phyloP scores from a whole-genome alignment of 768 basidiomycete genomes.

The Austroboletus eburneus region DNA sequence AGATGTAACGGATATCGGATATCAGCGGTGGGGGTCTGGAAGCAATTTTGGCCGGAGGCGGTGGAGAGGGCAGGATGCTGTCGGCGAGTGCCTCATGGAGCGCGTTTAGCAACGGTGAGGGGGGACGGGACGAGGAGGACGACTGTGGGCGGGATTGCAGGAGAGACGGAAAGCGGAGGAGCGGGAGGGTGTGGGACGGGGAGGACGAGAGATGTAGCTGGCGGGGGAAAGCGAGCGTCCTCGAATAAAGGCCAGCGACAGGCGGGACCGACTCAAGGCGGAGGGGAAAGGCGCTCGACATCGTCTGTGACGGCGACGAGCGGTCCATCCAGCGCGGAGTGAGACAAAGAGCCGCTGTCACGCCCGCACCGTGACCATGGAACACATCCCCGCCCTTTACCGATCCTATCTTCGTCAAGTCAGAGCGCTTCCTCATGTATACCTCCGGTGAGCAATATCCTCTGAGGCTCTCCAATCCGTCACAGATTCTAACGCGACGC shows the following conservation, averaged over 20 bases:
- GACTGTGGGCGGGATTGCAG: background rate
- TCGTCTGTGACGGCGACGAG: conserved; percentile 11
- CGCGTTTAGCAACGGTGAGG: conserved; percentile 37
- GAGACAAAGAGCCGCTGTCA: conserved; percentile 2
- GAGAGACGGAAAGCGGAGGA: conserved; percentile 12
- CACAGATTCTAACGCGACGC: conserved; percentile 3
- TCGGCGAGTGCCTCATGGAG: conserved; percentile 47
- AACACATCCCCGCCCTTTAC: conserved; percentile 32
- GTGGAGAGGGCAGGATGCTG: conserved; percentile 35
- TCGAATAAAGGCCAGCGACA: conserved; percentile 3
- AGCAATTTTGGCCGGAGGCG: conserved; percentile 42
- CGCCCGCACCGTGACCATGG: too few relatives aligned
- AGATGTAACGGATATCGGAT: conserved; percentile 52
- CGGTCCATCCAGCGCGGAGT: conserved; percentile 6
- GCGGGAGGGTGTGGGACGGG: conserved; percentile 7
- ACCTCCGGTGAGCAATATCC: conserved; percentile 53
- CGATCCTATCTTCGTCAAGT: conserved; percentile 40
- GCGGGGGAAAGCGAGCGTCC: conserved; percentile 14
- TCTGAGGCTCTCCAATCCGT: too few relatives aligned
- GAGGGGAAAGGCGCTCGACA: conserved; percentile 1
- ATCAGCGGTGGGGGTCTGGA: conserved; percentile 49
- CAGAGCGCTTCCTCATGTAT: conserved; percentile 39
- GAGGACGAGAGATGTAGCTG: conserved; percentile 11
- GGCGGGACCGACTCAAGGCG: background rate
- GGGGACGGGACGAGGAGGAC: conserved; percentile 19